phyloP scores from a whole-genome alignment of 805 yeast genomes.

The Metschnikowia noctiluminum region DNA sequence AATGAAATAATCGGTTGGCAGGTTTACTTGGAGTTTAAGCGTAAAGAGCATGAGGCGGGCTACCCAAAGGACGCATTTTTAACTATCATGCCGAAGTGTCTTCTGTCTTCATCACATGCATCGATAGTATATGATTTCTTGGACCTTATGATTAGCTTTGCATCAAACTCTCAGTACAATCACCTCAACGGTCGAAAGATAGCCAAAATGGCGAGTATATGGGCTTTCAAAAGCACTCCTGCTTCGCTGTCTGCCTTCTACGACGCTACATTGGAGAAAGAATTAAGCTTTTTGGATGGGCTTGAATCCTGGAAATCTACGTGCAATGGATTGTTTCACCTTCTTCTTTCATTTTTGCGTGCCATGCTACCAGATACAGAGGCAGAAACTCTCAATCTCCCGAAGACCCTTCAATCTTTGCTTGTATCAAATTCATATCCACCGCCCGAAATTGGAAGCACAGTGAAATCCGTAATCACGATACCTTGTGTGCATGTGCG shows the following conservation, averaged over 20 bases:
- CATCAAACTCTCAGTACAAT: slow-evolving; percentile 76
- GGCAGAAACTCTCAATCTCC: slow-evolving; percentile 54
- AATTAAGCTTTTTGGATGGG: slow-evolving; percentile 59
- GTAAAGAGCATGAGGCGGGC: slow-evolving; percentile 59
- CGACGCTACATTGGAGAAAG: slow-evolving; percentile 34
- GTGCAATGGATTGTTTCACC: slow-evolving; percentile 81
- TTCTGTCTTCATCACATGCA: slow-evolving; percentile 82
- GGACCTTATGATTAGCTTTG: slow-evolving; percentile 71
- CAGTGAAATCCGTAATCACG: slow-evolving; percentile 38
- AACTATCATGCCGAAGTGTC: slow-evolving; percentile 79
- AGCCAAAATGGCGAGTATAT: slow-evolving; percentile 76
- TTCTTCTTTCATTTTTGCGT: slow-evolving; percentile 70
- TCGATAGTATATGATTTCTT: slow-evolving; percentile 85
- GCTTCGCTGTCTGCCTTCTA: slow-evolving; percentile 28
- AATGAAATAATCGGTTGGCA: slow-evolving; percentile 85
- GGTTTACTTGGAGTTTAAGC: slow-evolving; percentile 66
- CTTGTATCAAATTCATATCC: slow-evolving; percentile 59
- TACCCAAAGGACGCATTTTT: slow-evolving; percentile 73
- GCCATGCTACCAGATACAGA: slow-evolving; percentile 73
- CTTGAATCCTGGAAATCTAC: slow-evolving; percentile 74
- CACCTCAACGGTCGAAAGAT: slow-evolving; percentile 77
- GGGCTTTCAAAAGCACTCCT: slow-evolving; percentile 62
- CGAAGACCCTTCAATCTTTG: slow-evolving; percentile 62
- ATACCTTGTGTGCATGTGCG: slow-evolving; percentile 63
- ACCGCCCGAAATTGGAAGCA: slow-evolving; percentile 46